These are phyloP conservation scores for Puya raimondii DNA, from an alignment of 176 grass and related monocot species.

Conservation along the genomic window DNA sequence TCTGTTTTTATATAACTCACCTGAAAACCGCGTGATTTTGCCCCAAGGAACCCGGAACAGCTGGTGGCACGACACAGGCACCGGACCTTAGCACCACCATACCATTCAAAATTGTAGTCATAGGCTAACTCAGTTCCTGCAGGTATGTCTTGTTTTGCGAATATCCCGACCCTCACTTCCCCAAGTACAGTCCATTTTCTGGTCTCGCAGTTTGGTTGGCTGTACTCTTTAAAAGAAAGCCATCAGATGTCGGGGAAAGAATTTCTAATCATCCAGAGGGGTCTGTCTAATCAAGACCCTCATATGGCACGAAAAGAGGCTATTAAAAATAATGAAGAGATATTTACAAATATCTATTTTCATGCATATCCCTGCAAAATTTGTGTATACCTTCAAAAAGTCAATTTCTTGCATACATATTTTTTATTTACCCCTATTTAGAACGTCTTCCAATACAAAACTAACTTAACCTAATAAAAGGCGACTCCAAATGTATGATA, in stretches of 20 bases:
- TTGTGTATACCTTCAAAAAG: not conserved
- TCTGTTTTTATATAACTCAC: constrained; percentile 19
- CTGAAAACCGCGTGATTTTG: constrained; percentile 98
- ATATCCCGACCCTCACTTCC: constrained; percentile 95
- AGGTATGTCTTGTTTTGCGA: constrained; percentile 85
- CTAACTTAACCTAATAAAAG: constrained; percentile 5
- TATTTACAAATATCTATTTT: too few species aligned
- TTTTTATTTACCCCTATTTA: too few species aligned
- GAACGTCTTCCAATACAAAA: not conserved
- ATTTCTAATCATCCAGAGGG: not conserved
- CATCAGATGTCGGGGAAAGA: constrained; percentile 19
- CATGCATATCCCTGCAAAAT: too few species aligned
- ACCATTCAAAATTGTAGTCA: constrained; percentile 99
- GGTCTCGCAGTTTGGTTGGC: constrained; percentile 91
- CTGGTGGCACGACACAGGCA: constrained; percentile 82
- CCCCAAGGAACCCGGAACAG: constrained; percentile 95
- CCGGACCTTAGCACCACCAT: constrained; percentile 70
- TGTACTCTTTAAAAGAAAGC: constrained; percentile 32
- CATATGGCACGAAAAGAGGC: too few species aligned
- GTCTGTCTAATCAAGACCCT: too few species aligned
- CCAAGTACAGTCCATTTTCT: constrained; percentile 91
- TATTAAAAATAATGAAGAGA: too few species aligned
- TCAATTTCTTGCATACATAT: not conserved
- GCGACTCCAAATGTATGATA: not conserved
- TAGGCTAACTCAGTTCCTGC: constrained; percentile 71